Conservation (phyloP, 768 basidiomycete species). For the Termitomyces sp. region DNA sequence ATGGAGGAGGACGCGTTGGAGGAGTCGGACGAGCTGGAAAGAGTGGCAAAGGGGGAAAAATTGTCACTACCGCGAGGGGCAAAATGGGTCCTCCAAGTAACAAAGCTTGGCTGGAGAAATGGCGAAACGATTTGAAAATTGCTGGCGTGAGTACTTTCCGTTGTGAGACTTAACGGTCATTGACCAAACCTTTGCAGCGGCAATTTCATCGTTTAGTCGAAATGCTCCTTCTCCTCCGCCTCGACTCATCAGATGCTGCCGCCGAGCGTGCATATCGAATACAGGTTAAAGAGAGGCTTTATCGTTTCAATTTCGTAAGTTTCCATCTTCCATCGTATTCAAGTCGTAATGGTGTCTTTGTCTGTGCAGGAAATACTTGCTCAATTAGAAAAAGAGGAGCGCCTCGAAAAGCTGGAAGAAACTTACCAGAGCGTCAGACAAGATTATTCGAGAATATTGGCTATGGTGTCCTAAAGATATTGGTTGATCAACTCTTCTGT, state of each 20-base stretch:
- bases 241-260: slow-evolving; percentile 59
- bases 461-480: slow-evolving; percentile 35
- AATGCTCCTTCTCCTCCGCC: slow-evolving; percentile 77
- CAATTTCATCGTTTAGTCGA: slow-evolving; percentile 92
- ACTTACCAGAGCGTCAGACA: slow-evolving; percentile 85
- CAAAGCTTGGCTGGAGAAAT: slow-evolving; percentile 73
- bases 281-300: slow-evolving; percentile 93
- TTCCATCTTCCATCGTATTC: background rate
- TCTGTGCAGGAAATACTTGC: slow-evolving; percentile 72
- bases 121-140: slow-evolving; percentile 83
- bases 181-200: slow-evolving; percentile 46
- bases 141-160: slow-evolving; percentile 59
- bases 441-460: slow-evolving; percentile 82
- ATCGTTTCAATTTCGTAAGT: slow-evolving; percentile 91
- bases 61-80: slow-evolving; percentile 33
- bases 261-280: slow-evolving; percentile 69
- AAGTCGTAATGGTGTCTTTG: background rate
- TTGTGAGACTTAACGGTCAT: background rate
- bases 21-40: slow-evolving; percentile 41
- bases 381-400: slow-evolving; percentile 84
- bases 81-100: slow-evolving; percentile 78
- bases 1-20: slow-evolving; percentile 50
- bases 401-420: slow-evolving; percentile 86
- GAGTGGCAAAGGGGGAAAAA: slow-evolving; percentile 30
- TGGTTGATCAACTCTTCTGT: background rate